Conservation (phyloP, 306 rosid genomes). For the Prunus davidiana region DNA sequence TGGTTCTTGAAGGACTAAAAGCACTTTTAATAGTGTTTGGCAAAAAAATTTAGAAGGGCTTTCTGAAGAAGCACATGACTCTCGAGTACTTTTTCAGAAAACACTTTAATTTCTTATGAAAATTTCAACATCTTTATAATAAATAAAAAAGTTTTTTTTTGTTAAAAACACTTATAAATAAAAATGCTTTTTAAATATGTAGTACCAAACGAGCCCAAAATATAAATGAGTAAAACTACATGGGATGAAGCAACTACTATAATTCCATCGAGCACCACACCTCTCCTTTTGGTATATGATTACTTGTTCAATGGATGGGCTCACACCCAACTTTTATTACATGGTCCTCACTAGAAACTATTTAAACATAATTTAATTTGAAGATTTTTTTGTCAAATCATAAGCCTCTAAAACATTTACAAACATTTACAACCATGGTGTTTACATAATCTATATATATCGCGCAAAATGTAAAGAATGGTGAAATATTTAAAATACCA, state of each 20-base stretch:
- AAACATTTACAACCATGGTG: too few species aligned
- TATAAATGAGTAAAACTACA: background rate
- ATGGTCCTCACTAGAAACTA: background rate
- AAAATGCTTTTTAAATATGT: accelerated
- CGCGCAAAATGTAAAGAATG: accelerated
- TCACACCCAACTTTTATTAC: background rate
- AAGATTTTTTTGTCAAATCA: background rate
- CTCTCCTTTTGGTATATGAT: background rate
- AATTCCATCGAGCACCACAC: background rate
- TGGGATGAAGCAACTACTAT: background rate
- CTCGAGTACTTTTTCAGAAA: too few species aligned
- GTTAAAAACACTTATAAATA: too few species aligned
- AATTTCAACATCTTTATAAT: too few species aligned
- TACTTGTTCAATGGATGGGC: background rate
- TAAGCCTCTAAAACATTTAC: too few species aligned
- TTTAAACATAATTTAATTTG: background rate
- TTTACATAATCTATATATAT: too few species aligned
- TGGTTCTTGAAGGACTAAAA: accelerated
- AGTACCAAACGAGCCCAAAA: too few species aligned
- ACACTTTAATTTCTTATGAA: too few species aligned
- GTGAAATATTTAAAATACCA: too few species aligned
- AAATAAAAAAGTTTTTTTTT: too few species aligned
- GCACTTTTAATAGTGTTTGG: accelerated
- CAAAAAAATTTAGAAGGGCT: too few species aligned
- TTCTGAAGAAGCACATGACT: too few species aligned